Percentiles rank a stretch among this genome's conserved stretches.
phyloP scores from a whole-genome alignment of 2,329 filamentous ascomycete species.

The Colletotrichum higginsianum region DNA sequence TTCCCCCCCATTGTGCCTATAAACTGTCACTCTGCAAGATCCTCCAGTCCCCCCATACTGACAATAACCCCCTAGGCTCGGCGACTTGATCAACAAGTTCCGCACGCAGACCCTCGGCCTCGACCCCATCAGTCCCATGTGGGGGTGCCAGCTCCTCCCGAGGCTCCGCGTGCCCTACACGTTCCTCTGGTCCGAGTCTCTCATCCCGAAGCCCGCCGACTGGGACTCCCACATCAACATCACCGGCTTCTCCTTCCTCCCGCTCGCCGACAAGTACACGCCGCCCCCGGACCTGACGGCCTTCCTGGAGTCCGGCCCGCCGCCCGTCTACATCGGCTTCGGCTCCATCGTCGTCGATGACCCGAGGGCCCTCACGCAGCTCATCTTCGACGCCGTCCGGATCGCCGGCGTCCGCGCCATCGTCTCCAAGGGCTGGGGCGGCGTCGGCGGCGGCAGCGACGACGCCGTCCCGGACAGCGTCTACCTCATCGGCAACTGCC shows the following conservation, averaged over 20 bases:
- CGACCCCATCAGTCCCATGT: constrained; percentile 76
- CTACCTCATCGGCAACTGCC: constrained; percentile 75
- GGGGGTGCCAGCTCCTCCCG: constrained; percentile 75
- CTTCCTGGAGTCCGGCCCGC: constrained; percentile 70
- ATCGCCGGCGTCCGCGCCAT: constrained; percentile 71
- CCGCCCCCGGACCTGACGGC: constrained; percentile 67
- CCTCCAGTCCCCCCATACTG: neutral
- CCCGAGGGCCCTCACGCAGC: constrained; percentile 68
- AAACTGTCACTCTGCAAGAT: no score
- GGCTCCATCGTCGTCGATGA: constrained; percentile 78
- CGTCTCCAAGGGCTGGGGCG: constrained; percentile 76
- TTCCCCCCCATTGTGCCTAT: no score
- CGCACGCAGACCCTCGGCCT: constrained; percentile 73
- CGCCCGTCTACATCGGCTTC: constrained; percentile 77
- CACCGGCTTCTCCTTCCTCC: constrained; percentile 74
- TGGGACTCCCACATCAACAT: constrained; percentile 73
- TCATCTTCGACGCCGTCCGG: constrained; percentile 73
- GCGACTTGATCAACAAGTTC: constrained; percentile 81
- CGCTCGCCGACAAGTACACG: constrained; percentile 65
- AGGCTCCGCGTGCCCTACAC: constrained; percentile 76
- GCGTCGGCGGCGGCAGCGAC: constrained; percentile 70
- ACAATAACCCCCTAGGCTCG: constrained; percentile 59
- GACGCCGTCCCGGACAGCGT: constrained; percentile 62
- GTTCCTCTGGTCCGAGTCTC: constrained; percentile 78
- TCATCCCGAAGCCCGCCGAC: constrained; percentile 76